phyloP scores from a whole-genome alignment of 2,329 filamentous ascomycete genomes.

The Nigrograna mackinnonii region DNA sequence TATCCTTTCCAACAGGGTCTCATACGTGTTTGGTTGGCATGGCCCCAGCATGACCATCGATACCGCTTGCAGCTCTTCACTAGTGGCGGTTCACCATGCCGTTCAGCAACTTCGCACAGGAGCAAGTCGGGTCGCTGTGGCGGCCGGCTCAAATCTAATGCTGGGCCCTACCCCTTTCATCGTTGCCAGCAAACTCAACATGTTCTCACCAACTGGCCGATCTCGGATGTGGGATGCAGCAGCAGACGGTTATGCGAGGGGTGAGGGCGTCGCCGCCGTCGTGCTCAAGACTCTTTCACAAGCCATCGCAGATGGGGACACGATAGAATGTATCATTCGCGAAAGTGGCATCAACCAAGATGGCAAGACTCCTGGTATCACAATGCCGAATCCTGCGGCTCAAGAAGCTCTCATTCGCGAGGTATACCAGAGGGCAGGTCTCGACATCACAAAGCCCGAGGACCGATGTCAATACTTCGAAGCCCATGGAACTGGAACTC shows the following conservation, averaged over 20 bases:
- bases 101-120: constrained; percentile 7
- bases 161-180: constrained; percentile 12
- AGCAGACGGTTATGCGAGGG: constrained; percentile 27
- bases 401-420: constrained; percentile 6
- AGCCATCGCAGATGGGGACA: constrained; percentile 26
- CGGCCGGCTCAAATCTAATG: constrained; percentile 8
- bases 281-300: constrained; percentile 25
- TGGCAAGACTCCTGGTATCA: constrained; percentile 22
- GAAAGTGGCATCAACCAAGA: constrained; percentile 29
- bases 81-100: constrained; percentile 27
- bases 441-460: constrained; percentile 15
- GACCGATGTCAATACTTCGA: constrained; percentile 12
- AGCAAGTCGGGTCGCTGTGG: constrained; percentile 12
- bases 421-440: constrained; percentile 34
- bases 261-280: constrained; percentile 29
- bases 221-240: constrained; percentile 26
- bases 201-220: constrained; percentile 15
- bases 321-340: constrained; percentile 30
- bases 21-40: constrained; percentile 36
- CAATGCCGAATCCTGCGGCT: constrained; percentile 5
- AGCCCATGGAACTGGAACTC: constrained; percentile 56
- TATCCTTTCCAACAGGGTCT: constrained; percentile 39
- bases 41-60: constrained; percentile 39
- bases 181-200: not conserved
- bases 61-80: constrained; percentile 36